These are phyloP conservation scores for Mortierella antarctica DNA, from an alignment of 192 early-diverging fungal genomes.

Conservation along the genomic window DNA sequence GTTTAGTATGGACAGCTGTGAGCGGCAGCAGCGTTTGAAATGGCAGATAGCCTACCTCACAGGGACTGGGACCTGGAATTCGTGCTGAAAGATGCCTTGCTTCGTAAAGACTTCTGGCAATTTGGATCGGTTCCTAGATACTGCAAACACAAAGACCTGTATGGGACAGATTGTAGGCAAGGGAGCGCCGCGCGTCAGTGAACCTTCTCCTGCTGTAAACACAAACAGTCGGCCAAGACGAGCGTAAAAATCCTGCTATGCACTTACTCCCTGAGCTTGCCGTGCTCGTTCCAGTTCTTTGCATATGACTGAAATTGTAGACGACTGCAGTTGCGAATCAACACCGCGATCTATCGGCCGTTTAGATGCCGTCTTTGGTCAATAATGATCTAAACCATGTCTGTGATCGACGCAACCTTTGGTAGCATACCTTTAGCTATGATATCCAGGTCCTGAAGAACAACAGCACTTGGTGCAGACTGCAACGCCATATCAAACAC, in stretches of 20 bases:
- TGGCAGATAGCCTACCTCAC: slow-evolving; percentile 28
- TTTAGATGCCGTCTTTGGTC: background rate
- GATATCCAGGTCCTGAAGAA: slow-evolving; percentile 63
- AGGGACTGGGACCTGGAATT: slow-evolving; percentile 54
- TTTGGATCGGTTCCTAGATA: slow-evolving; percentile 47
- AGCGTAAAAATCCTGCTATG: background rate
- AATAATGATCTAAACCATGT: background rate
- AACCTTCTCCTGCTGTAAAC: background rate
- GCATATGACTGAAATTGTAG: slow-evolving; percentile 21
- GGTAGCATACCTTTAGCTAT: slow-evolving; percentile 54
- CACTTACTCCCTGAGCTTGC: slow-evolving; percentile 17
- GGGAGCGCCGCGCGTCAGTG: no score
- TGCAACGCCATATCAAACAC: slow-evolving; percentile 57
- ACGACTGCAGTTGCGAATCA: slow-evolving; percentile 23
- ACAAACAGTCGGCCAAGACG: background rate
- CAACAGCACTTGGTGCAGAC: slow-evolving; percentile 57
- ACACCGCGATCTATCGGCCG: slow-evolving; percentile 28
- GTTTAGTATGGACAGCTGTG: no score
- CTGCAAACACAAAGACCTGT: slow-evolving; percentile 57
- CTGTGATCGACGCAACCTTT: background rate
- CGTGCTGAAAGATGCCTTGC: slow-evolving; percentile 51
- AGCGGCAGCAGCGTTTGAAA: no score
- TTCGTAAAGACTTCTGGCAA: slow-evolving; percentile 51
- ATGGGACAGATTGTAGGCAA: background rate
- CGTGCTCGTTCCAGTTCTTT: slow-evolving; percentile 31